A percentile compares a stretch with the other conserved stretches of the same genome.
phyloP scores from a whole-genome alignment of 1,284 basidiomycete species.

The Rhodofomes roseus region DNA sequence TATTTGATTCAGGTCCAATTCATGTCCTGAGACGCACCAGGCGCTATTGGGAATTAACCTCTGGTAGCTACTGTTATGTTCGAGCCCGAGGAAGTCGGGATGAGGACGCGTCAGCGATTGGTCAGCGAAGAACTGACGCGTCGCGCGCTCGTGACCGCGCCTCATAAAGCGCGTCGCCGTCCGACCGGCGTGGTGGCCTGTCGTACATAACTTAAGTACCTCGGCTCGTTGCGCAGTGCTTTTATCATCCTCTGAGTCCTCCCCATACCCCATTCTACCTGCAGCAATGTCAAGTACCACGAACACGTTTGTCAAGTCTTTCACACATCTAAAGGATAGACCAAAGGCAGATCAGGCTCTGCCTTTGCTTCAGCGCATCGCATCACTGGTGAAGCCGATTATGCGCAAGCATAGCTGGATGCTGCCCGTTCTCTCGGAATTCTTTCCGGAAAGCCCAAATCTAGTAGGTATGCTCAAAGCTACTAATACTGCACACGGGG shows the following conservation, averaged over 20 bases:
- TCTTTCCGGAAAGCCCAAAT: conserved; percentile 74
- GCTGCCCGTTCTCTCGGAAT: conserved; percentile 80
- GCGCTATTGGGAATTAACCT: too few relatives aligned
- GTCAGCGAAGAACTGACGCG: conserved; percentile 4
- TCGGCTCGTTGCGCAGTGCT: too few relatives aligned
- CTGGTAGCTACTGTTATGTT: neutral
- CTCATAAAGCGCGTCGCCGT: neutral
- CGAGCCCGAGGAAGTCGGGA: neutral
- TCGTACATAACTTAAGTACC: too few relatives aligned
- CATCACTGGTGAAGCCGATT: conserved; percentile 84
- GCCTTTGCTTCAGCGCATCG: conserved; percentile 65
- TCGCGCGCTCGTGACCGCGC: neutral
- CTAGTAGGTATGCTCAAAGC: conserved; percentile 60
- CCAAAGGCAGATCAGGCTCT: conserved; percentile 61
- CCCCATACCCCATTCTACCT: neutral
- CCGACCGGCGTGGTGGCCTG: too few relatives aligned
- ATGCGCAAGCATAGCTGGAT: conserved; percentile 82
- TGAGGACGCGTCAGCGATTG: conserved; percentile 3
- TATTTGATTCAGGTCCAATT: neutral
- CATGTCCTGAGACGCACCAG: too few relatives aligned
- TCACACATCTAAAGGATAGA: conserved; percentile 63
- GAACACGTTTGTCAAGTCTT: conserved; percentile 55
- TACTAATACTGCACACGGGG: neutral
- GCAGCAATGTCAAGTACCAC: conserved; percentile 7
- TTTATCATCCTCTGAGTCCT: too few relatives aligned